Conservation (phyloP, 2,329 filamentous ascomycete species). For the Fusarium torreyae region DNA sequence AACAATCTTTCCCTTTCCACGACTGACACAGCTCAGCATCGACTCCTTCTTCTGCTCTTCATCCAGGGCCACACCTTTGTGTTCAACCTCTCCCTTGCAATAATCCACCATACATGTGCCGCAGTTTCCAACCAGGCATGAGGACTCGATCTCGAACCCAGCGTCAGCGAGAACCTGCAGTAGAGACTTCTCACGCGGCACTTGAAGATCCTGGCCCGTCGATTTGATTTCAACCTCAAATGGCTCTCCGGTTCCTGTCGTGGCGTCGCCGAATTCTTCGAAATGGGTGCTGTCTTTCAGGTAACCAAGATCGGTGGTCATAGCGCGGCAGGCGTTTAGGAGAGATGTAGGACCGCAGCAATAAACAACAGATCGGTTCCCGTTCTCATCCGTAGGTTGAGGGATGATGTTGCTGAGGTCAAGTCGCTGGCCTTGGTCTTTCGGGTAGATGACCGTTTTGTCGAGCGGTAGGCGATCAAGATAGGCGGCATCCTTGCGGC, state of each 20-base stretch:
- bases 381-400: neutral
- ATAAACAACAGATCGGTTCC: neutral
- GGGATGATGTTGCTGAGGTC: neutral
- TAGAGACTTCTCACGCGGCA: slow-evolving; percentile 23
- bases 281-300: slow-evolving; percentile 4
- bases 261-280: slow-evolving; percentile 32
- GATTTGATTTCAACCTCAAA: slow-evolving; percentile 27
- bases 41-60: slow-evolving; percentile 31
- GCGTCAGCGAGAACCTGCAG: slow-evolving; percentile 31
- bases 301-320: slow-evolving; percentile 6
- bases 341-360: slow-evolving; percentile 23
- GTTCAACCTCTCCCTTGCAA: slow-evolving; percentile 26
- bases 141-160: slow-evolving; percentile 33
- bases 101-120: slow-evolving; percentile 37
- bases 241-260: slow-evolving; percentile 28
- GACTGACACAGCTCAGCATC: slow-evolving; percentile 35
- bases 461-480: slow-evolving; percentile 2
- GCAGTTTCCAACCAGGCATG: slow-evolving; percentile 34
- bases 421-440: slow-evolving; percentile 18
- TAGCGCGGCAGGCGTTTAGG: slow-evolving; percentile 8
- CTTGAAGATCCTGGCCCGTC: slow-evolving; percentile 11
- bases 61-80: slow-evolving; percentile 33
- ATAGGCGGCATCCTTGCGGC: slow-evolving; percentile 16
- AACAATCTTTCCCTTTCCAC: slow-evolving; percentile 30
- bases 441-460: slow-evolving; percentile 19